A percentile compares a stretch with the other conserved stretches of the same genome.
Evolutionary conservation across 2,329 filamentous ascomycete genomes (phyloP).

Genomic region (Claviceps africana): DNA sequence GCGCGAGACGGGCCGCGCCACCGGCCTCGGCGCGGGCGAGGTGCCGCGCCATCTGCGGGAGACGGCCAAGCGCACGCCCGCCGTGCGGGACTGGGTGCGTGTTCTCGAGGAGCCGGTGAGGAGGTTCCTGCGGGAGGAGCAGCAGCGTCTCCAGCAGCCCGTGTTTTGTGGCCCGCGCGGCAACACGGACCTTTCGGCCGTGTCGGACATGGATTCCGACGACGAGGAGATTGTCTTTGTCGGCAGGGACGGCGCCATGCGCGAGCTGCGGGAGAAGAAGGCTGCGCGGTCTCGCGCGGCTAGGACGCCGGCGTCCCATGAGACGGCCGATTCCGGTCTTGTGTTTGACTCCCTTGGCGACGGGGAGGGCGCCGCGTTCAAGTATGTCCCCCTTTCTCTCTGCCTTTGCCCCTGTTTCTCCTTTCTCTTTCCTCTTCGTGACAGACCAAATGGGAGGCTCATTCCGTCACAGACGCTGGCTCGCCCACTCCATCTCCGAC

Average conservation of each 20-base stretch:
- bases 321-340: conserved; percentile 48
- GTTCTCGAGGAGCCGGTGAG: conserved; percentile 76
- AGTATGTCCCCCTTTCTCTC: conserved; percentile 38
- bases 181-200: not conserved
- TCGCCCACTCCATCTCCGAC: conserved; percentile 79
- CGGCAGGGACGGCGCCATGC: conserved; percentile 51
- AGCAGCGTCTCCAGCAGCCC: not conserved
- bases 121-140: conserved; percentile 50
- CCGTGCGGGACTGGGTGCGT: conserved; percentile 66
- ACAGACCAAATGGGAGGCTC: not conserved
- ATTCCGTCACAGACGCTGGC: conserved; percentile 54
- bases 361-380: conserved; percentile 67
- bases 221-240: conserved; percentile 92
- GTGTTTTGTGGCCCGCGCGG: not conserved
- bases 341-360: conserved; percentile 69
- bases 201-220: conserved; percentile 27
- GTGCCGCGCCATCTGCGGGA: conserved; percentile 71
- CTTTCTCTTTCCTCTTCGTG: not conserved
- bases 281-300: conserved; percentile 32
- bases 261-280: conserved; percentile 23
- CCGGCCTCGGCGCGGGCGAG: conserved; percentile 33
- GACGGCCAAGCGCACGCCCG: conserved; percentile 66
- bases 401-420: not conserved
- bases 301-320: conserved; percentile 38
- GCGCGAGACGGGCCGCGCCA: no score